Evolutionary conservation across 768 basidiomycete genomes (phyloP).

Genomic region (Hypsizygus marmoreus): DNA sequence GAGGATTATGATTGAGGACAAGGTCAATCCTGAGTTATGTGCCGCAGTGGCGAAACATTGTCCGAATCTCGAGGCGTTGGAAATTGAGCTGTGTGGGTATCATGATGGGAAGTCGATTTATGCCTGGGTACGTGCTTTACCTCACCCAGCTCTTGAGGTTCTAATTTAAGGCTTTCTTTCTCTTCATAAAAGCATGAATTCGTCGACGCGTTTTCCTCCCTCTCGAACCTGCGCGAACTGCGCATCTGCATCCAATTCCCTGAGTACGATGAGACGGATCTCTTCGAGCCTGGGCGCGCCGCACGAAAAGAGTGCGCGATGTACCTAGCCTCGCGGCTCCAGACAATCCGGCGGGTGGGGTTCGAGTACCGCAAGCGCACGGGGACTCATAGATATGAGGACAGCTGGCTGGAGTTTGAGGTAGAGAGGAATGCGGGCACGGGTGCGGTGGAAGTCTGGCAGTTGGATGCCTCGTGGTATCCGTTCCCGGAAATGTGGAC

Average conservation of each 20-base stretch:
- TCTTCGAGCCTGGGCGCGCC: constrained; percentile 31
- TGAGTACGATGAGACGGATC: constrained; percentile 34
- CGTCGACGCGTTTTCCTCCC: constrained; percentile 30
- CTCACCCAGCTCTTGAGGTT: no score
- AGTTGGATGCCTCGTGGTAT: constrained; percentile 39
- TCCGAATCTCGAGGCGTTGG: constrained; percentile 37
- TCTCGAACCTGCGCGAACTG: constrained; percentile 25
- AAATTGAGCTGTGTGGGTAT: constrained; percentile 45
- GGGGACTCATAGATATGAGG: constrained; percentile 41
- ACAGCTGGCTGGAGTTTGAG: constrained; percentile 43
- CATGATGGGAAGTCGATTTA: constrained; percentile 39
- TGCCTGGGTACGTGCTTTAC: constrained; percentile 38
- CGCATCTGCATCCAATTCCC: constrained; percentile 41
- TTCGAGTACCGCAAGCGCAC: constrained; percentile 43
- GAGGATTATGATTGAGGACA: constrained; percentile 43
- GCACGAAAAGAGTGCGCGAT: constrained; percentile 36
- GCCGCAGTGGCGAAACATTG: constrained; percentile 32
- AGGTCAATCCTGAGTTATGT: constrained; percentile 35
- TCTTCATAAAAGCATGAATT: constrained; percentile 30
- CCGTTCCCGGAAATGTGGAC: constrained; percentile 44
- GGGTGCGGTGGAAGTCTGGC: constrained; percentile 23
- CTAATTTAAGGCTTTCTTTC: no score
- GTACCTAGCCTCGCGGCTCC: constrained; percentile 34
- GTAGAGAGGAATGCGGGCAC: constrained; percentile 25
- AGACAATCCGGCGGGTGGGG: constrained; percentile 33